Evolutionary conservation across 306 rosid genomes (phyloP).

Genomic region (Spatholobus suberectus): DNA sequence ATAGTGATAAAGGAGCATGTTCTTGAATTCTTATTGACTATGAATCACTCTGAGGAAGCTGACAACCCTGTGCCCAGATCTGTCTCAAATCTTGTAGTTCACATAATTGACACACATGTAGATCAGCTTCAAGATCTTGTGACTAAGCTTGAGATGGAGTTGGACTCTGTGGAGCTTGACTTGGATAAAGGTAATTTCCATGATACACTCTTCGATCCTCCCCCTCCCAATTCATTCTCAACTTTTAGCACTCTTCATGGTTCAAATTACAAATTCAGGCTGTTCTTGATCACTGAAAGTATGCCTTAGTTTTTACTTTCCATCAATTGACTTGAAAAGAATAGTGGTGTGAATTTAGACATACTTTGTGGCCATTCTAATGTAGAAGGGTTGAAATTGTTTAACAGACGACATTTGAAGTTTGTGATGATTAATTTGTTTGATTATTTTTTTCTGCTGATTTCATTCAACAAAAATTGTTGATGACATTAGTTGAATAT

Average conservation of each 20-base stretch:
- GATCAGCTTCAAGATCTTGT: conserved; percentile 96
- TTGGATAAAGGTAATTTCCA: conserved; percentile 77
- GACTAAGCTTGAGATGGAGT: conserved; percentile 91
- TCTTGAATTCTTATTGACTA: conserved; percentile 89
- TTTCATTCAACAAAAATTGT: conserved; percentile 5
- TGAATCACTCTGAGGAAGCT: conserved; percentile 98
- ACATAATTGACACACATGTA: conserved; percentile 87
- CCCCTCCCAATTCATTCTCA: not conserved
- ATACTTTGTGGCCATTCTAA: not conserved
- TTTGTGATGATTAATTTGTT: conserved; percentile 15
- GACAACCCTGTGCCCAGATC: conserved; percentile 94
- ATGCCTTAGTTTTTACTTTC: conserved; percentile 5
- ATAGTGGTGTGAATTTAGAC: not conserved
- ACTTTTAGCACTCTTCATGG: not conserved
- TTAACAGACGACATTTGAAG: conserved; percentile 1
- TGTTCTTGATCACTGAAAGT: conserved; percentile 6
- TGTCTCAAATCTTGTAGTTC: conserved; percentile 83
- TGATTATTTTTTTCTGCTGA: not conserved
- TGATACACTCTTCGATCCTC: not conserved
- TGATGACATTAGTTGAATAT: conserved; percentile 6
- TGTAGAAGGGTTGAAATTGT: conserved; percentile 19
- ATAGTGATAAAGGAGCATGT: conserved; percentile 91
- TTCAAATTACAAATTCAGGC: not conserved
- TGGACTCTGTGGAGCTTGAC: conserved; percentile 87
- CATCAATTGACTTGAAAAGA: not conserved